phyloP scores from a whole-genome alignment of 805 yeast species.

The Candida ortonii region DNA sequence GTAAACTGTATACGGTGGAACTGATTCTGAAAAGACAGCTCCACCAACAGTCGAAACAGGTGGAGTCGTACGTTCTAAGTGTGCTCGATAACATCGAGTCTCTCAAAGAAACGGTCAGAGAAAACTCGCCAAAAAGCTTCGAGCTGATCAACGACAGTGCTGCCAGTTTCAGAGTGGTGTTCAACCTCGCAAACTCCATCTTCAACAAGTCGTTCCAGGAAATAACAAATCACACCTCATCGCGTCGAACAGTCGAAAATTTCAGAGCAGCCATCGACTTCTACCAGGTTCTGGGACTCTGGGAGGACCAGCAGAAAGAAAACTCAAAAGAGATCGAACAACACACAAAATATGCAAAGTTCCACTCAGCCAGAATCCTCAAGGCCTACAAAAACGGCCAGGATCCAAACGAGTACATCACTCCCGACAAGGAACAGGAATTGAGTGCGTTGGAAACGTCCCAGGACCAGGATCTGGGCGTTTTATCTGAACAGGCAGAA shows the following conservation, averaged over 20 bases:
- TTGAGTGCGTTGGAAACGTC: constrained; percentile 12
- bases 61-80: constrained; percentile 55
- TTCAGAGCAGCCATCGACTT: constrained; percentile 57
- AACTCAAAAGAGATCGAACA: constrained; percentile 24
- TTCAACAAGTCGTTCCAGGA: constrained; percentile 53
- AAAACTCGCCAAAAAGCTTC: constrained; percentile 37
- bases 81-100: constrained; percentile 72
- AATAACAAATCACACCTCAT: constrained; percentile 40
- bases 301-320: constrained; percentile 30
- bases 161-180: constrained; percentile 52
- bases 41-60: constrained; percentile 54
- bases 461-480: constrained; percentile 1
- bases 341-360: constrained; percentile 60
- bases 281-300: constrained; percentile 46
- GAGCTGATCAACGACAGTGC: constrained; percentile 58
- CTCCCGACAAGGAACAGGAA: constrained; percentile 36
- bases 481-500: constrained; percentile 1
- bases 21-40: constrained; percentile 57
- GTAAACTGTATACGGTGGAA: constrained; percentile 72
- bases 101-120: constrained; percentile 40
- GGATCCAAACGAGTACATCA: constrained; percentile 56
- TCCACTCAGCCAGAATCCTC: constrained; percentile 57
- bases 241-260: constrained; percentile 46
- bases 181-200: constrained; percentile 55
- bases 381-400: constrained; percentile 45